Evolutionary conservation across 768 basidiomycete genomes (phyloP).

Genomic region (Lentinula sp.): DNA sequence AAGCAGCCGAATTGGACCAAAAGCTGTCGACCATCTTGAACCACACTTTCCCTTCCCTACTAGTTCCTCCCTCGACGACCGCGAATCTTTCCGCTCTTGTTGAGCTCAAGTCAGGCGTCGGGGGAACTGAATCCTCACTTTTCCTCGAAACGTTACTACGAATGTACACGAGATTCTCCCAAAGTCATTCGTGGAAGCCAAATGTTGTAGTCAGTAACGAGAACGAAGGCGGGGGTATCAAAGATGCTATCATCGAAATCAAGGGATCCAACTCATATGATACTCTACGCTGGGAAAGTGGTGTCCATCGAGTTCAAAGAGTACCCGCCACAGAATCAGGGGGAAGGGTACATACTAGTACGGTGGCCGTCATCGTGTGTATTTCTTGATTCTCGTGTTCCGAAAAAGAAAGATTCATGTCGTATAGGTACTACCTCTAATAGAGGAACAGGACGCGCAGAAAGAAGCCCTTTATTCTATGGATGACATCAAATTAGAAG

Average conservation of each 20-base stretch:
- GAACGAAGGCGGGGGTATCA: conserved; percentile 58
- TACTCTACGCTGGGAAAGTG: conserved; percentile 81
- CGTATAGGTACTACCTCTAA: conserved; percentile 77
- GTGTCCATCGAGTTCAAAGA: conserved; percentile 92
- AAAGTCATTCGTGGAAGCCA: conserved; percentile 53
- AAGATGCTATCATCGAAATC: conserved; percentile 76
- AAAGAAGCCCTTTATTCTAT: conserved; percentile 69
- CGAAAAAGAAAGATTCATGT: not conserved
- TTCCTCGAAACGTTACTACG: conserved; percentile 73
- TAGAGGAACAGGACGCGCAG: conserved; percentile 55
- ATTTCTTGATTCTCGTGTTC: not conserved
- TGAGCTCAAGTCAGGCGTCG: conserved; percentile 90
- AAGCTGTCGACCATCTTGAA: conserved; percentile 28
- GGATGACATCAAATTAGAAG: conserved; percentile 86
- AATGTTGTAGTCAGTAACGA: conserved; percentile 54
- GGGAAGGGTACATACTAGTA: conserved; percentile 90
- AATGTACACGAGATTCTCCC: conserved; percentile 75
- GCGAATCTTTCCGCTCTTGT: conserved; percentile 68
- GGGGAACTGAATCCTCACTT: conserved; percentile 82
- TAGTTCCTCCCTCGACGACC: conserved; percentile 69
- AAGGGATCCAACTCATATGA: conserved; percentile 79
- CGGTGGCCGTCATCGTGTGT: conserved; percentile 77
- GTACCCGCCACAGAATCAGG: conserved; percentile 87
- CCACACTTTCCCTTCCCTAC: conserved; percentile 58
- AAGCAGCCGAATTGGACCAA: conserved; percentile 7